phyloP scores from a whole-genome alignment of 2,329 filamentous ascomycete genomes.

The Dothistroma septosporum region DNA sequence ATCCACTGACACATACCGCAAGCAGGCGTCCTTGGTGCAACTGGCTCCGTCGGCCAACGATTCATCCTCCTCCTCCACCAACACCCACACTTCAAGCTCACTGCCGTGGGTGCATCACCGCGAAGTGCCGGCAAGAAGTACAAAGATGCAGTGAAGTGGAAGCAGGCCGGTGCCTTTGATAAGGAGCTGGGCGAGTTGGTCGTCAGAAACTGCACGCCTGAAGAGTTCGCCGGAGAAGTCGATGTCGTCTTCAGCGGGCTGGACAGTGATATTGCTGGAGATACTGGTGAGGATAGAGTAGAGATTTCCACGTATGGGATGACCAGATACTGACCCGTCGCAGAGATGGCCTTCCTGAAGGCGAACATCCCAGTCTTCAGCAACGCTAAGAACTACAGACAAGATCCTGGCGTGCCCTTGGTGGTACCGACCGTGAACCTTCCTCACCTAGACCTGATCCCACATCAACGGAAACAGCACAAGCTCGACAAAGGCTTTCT shows the following conservation, averaged over 20 bases:
- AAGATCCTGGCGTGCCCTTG: constrained; percentile 82
- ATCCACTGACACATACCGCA: background rate
- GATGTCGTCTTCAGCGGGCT: constrained; percentile 91
- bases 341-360: constrained; percentile 86
- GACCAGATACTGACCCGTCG: constrained; percentile 7
- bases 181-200: constrained; percentile 71
- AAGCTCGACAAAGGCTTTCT: constrained; percentile 79
- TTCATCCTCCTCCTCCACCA: constrained; percentile 89
- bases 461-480: constrained; percentile 75
- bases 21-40: constrained; percentile 73
- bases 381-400: constrained; percentile 96
- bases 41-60: constrained; percentile 89
- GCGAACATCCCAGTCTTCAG: constrained; percentile 90
- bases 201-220: constrained; percentile 77
- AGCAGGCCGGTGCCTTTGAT: constrained; percentile 81
- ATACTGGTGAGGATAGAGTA: constrained; percentile 62
- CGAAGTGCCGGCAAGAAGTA: constrained; percentile 91
- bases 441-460: constrained; percentile 77
- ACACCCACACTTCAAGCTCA: constrained; percentile 80
- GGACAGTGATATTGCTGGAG: constrained; percentile 86
- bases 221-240: constrained; percentile 74
- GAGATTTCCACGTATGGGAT: background rate
- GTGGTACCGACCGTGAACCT: constrained; percentile 96
- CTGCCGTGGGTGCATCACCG: constrained; percentile 84
- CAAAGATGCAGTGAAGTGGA: constrained; percentile 91